Conservation (phyloP, 169 alveolate species). For the Plasmodium fragile region DNA sequence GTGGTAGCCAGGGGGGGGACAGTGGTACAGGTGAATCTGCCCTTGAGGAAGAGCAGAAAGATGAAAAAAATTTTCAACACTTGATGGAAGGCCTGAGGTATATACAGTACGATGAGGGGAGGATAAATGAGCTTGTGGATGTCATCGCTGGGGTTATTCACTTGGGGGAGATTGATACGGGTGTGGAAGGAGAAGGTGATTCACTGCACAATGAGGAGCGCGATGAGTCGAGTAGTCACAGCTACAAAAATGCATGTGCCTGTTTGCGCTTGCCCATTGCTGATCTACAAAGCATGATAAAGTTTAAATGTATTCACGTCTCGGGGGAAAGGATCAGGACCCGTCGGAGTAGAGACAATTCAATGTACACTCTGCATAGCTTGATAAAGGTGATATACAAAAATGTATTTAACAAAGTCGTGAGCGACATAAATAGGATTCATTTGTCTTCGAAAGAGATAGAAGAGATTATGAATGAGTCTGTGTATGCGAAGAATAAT, state of each 20-base stretch:
- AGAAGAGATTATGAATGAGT: constrained; percentile 21
- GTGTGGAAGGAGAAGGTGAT: background rate
- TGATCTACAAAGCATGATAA: constrained; percentile 11
- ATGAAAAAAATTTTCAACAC: constrained; percentile 33
- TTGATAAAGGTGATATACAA: constrained; percentile 66
- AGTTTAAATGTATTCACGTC: constrained; percentile 26
- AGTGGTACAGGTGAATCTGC: background rate
- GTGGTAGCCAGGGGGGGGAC: background rate
- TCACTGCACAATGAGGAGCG: background rate
- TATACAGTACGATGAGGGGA: constrained; percentile 50
- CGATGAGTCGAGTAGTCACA: background rate
- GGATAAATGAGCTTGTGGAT: constrained; percentile 26
- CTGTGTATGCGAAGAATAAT: background rate
- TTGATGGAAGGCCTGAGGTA: constrained; percentile 40
- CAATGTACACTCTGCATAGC: constrained; percentile 24
- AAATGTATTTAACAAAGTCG: constrained; percentile 26
- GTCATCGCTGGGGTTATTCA: constrained; percentile 57
- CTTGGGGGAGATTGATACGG: constrained; percentile 37
- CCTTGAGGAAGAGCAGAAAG: background rate
- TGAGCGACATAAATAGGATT: constrained; percentile 52
- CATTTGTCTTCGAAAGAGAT: constrained; percentile 31
- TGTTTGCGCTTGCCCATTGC: constrained; percentile 3
- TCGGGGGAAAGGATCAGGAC: constrained; percentile 44
- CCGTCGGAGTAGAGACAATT: constrained; percentile 16
- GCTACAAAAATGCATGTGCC: constrained; percentile 13